These are phyloP conservation scores for Mycena citricolor DNA, from an alignment of 1,284 basidiomycete genomes.

Conservation along the genomic window DNA sequence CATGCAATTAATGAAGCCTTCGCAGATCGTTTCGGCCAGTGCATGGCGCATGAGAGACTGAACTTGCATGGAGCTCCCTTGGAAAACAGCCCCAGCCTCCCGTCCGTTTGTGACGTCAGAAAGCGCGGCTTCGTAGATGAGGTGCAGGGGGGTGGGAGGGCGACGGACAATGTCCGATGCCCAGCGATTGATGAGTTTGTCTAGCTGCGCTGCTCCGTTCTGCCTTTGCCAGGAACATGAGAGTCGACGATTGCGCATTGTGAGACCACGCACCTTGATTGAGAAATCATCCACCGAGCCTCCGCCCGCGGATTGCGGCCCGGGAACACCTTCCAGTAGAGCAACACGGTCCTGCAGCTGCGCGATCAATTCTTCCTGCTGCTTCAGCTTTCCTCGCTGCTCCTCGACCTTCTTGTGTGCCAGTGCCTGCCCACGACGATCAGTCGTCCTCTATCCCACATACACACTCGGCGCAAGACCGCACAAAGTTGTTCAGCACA, in stretches of 20 bases:
- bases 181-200: conserved; percentile 80
- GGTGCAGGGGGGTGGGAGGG: conserved; percentile 53
- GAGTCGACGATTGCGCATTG: no score
- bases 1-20: conserved; percentile 77
- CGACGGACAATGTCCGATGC: conserved; percentile 67
- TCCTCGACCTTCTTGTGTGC: conserved; percentile 85
- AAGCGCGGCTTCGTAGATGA: conserved; percentile 58
- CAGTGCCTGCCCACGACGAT: conserved; percentile 66
- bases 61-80: conserved; percentile 62
- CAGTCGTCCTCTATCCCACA: no score
- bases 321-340: conserved; percentile 63
- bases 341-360: conserved; percentile 67
- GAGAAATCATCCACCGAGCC: conserved; percentile 80
- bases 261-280: conserved; percentile 69
- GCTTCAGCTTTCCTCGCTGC: conserved; percentile 72
- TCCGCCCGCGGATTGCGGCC: conserved; percentile 44
- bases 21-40: conserved; percentile 72
- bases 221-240: conserved; percentile 28
- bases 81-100: conserved; percentile 37
- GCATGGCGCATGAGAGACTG: conserved; percentile 76
- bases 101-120: conserved; percentile 54
- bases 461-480: no score
- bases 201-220: conserved; percentile 76
- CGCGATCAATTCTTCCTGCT: conserved; percentile 80
- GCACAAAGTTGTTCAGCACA: conserved; percentile 75